Conservation (phyloP, 306 rosid genomes). For the Pyrus communis region DNA sequence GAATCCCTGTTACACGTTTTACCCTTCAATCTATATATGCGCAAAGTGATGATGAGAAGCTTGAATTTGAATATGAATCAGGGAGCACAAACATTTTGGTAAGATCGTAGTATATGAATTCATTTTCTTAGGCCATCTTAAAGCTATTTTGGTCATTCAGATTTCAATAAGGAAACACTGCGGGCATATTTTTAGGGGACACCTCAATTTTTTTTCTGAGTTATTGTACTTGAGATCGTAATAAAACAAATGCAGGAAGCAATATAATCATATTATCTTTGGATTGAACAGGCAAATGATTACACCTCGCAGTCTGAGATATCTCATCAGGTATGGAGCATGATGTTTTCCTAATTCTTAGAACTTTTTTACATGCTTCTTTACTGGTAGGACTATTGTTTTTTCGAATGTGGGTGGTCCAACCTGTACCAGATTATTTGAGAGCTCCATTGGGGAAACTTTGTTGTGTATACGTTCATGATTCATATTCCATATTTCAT, state of each 20-base stretch:
- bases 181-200: background rate
- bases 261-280: slow-evolving; percentile 13
- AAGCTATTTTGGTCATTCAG: background rate
- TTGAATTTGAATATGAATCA: slow-evolving; percentile 94
- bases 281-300: slow-evolving; percentile 49
- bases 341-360: background rate
- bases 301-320: slow-evolving; percentile 77
- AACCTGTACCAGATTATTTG: background rate
- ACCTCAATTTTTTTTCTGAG: background rate
- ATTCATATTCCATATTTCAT: background rate
- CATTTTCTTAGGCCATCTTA: background rate
- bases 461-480: background rate
- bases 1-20: slow-evolving; percentile 84
- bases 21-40: slow-evolving; percentile 89
- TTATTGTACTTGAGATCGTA: background rate
- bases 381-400: background rate
- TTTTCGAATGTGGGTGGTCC: background rate
- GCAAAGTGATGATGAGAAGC: slow-evolving; percentile 86
- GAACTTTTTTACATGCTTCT: background rate
- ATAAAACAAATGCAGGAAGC: background rate
- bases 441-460: background rate
- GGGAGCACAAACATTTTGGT: slow-evolving; percentile 93
- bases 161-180: background rate
- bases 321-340: slow-evolving; percentile 68
- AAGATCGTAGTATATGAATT: slow-evolving; percentile 11